Evolutionary conservation across 1,284 basidiomycete genomes (phyloP), one percentile per base, ranked within the genome.

Genomic region (Malassezia yamatoensis): DNA sequence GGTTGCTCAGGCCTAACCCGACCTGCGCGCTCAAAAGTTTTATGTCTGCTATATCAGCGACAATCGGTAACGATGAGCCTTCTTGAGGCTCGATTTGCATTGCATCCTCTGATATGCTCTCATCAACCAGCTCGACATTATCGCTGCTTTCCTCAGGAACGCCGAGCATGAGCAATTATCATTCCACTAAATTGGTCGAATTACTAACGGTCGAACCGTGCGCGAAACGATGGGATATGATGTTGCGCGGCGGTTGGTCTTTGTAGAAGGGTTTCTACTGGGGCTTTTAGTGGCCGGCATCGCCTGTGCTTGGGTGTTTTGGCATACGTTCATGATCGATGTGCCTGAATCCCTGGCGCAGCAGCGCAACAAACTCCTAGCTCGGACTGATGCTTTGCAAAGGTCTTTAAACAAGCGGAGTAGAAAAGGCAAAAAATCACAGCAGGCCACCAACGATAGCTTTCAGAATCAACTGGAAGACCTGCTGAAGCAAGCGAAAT

Each of bases 301-400:
- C 49, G 53, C 63, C 21, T 59, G 62, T 2, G 38, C 61, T 1
- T 42, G 66, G 12, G 45, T 64, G 58, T 73, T 82, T 41, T 77
- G 79, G 44, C 81, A 80, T 71, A 77, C 81, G 64, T 78, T 81
- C 45, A 81, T 82, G 60, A 79, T 80, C 42, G 76, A 78, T 47
- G 64, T 63, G 24, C 62, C 61, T 7, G 59, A 53, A 1, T 59
- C 64, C 2, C 54, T 62, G 12, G 61, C 60, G 51, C 57, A 67
- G 49, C 53, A 60, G 52, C 70, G 57, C 18, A 40, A 20, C 6
- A 45, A 35, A 35, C 45, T 47, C 53, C 51, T 34, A 42, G 47
- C 40, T 45, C 47, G 53, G 33, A 40, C 47, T 16, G 40, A 24
- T 20, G 15, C 38, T 34, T 34, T 49, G 16, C 51, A 58, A 55